Base-by-base conservation (phyloP, 345 rosid genomes). In the Camelina neglecta region DNA sequence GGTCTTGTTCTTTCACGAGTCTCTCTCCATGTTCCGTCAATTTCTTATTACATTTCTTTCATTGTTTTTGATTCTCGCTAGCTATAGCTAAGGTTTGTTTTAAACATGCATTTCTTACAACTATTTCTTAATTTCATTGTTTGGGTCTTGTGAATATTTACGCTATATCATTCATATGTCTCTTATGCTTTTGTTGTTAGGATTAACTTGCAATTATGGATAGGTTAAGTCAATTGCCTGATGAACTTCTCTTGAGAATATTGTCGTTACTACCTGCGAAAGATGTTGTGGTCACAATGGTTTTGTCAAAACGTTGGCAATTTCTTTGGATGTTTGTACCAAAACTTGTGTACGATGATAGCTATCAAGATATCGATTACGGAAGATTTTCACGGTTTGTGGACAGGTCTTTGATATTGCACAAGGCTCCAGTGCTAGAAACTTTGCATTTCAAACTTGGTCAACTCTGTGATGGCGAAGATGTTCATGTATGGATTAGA, bases 241-340 rank as follows among this genome's bases (percentile, higher is more conserved):
- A 39, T 39, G 42, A 9, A 2, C 10, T 39, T 8, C 42, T 39
- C 42, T 10, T 39, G 42, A 39, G 12, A 39, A 9, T 9, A 39
- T 39, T 39, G 51, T 72, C 75, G 33, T 50, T 24, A 5, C 49
- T 50, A 0, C 51, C 75, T 3, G 7, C 74, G 35, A 49, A 61
- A 36, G 60, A 61, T 38, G 68, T 72, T 7, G 41, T 50, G 20
- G 12, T 3, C 11, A 39, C 42, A 39, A 39, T 39, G 42, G 12
- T 39, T 39, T 39, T 39, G 42, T 39, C 42, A 2, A 39, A 39
- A 39, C 11, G 42, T 9, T 39, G 42, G 12, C 11, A 10, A 3
- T 39, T 39, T 39, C 67, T 61, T n/a, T 72, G 69, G 76, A 62
- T 4, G 76, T 15, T 38, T 31, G 29, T 72, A 11, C 76, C 76